These are phyloP conservation scores for Candida ulmi DNA, from an alignment of 805 yeast genomes.

Conservation along the genomic window DNA sequence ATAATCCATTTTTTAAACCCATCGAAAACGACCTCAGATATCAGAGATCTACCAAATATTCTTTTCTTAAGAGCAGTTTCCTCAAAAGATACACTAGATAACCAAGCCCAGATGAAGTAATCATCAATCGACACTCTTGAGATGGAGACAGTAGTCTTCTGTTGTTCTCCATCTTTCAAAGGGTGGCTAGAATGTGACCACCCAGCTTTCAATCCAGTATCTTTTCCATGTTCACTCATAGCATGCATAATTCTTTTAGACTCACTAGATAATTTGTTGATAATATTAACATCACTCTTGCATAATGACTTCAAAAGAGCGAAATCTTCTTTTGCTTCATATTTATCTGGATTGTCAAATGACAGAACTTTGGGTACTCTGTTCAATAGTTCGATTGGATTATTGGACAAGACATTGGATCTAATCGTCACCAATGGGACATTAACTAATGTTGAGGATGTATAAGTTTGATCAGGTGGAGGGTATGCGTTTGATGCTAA, in stretches of 20 bases:
- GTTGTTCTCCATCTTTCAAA: conserved; percentile 19
- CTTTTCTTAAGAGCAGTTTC: conserved; percentile 59
- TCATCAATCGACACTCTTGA: conserved; percentile 73
- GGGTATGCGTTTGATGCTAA: conserved; percentile 68
- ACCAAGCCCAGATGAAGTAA: conserved; percentile 90
- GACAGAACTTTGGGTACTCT: conserved; percentile 53
- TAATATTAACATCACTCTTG: conserved; percentile 47
- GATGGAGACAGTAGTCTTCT: conserved; percentile 30
- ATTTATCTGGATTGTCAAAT: conserved; percentile 65
- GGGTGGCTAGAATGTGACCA: conserved; percentile 29
- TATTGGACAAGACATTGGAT: conserved; percentile 32
- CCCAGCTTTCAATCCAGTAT: conserved; percentile 33
- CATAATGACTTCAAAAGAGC: conserved; percentile 69
- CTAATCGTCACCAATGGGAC: conserved; percentile 61
- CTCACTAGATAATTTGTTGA: conserved; percentile 65
- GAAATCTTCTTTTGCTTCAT: conserved; percentile 73
- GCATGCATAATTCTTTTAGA: conserved; percentile 51
- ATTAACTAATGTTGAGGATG: conserved; percentile 35
- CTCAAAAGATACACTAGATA: conserved; percentile 70
- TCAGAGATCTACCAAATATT: conserved; percentile 75
- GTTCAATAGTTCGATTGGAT: conserved; percentile 54
- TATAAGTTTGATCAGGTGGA: conserved; percentile 44
- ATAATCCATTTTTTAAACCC: conserved; percentile 77
- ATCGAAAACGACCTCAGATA: conserved; percentile 73
- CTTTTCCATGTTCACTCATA: conserved; percentile 29